These are phyloP conservation scores for Naganishia antarctica DNA, from an alignment of 768 basidiomycete genomes.

Conservation along the genomic window DNA sequence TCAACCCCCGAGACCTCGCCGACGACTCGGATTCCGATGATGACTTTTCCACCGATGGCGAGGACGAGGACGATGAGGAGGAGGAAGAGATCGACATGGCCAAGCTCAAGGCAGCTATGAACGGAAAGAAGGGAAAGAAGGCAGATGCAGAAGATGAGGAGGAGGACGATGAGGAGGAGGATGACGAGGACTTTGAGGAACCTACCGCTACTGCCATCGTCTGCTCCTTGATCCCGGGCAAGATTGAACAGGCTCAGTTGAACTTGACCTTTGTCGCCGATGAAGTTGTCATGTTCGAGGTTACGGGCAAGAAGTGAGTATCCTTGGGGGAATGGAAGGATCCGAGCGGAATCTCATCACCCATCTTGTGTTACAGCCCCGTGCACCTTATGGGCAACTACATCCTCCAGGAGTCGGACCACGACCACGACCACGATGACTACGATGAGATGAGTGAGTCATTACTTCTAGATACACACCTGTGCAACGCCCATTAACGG, in stretches of 20 bases:
- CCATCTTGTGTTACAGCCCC: conserved; percentile 45
- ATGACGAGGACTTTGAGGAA: conserved; percentile 49
- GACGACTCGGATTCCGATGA: conserved; percentile 37
- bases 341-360: not conserved
- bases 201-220: conserved; percentile 53
- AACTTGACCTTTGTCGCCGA: conserved; percentile 67
- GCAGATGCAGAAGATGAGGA: conserved; percentile 21
- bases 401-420: conserved; percentile 53
- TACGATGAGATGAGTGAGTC: conserved; percentile 59
- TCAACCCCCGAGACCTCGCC: conserved; percentile 40
- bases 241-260: conserved; percentile 71
- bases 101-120: conserved; percentile 20
- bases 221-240: conserved; percentile 74
- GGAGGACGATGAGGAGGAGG: conserved; percentile 25
- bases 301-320: conserved; percentile 68
- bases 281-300: conserved; percentile 61
- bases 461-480: conserved; percentile 47
- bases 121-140: conserved; percentile 26
- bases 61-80: conserved; percentile 48
- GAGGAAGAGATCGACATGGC: conserved; percentile 55
- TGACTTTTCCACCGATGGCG: no score
- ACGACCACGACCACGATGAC: conserved; percentile 67
- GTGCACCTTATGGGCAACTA: conserved; percentile 81
- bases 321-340: not conserved
- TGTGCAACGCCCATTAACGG: not conserved